Conservation (phyloP, 2,329 filamentous ascomycete species). For the Aspergillus neotritici region DNA sequence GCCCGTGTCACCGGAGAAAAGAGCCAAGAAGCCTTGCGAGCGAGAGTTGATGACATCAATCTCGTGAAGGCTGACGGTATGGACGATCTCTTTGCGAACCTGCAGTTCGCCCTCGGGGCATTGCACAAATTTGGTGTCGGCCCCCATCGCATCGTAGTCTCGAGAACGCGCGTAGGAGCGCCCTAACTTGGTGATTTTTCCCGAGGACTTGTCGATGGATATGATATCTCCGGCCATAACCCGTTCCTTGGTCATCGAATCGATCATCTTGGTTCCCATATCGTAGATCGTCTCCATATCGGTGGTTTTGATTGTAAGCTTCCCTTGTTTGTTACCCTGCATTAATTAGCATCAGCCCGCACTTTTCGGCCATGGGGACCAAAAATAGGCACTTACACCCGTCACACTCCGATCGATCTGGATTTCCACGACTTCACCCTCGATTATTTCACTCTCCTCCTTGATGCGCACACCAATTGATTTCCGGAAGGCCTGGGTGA, state of each 20-base stretch:
- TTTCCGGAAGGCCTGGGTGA: constrained; percentile 98
- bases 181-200: constrained; percentile 95
- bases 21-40: constrained; percentile 94
- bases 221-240: constrained; percentile 98
- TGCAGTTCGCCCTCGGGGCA: constrained; percentile 97
- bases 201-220: constrained; percentile 96
- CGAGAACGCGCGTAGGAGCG: constrained; percentile 89
- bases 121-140: constrained; percentile 95
- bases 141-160: constrained; percentile 98
- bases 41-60: constrained; percentile 99
- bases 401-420: constrained; percentile 97
- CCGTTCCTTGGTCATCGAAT: constrained; percentile 98
- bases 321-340: constrained; percentile 89
- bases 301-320: constrained; percentile 98
- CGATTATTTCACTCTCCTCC: constrained; percentile 98
- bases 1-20: constrained; percentile 96
- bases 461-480: constrained; percentile 98
- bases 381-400: constrained; percentile 50
- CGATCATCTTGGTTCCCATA: constrained; percentile 99
- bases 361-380: neutral
- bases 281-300: constrained; percentile 99
- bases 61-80: constrained; percentile 94
- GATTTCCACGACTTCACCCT: constrained; percentile 97
- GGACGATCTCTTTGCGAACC: constrained; percentile 92
- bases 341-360: constrained; percentile 10